Conservation (phyloP, 2,329 filamentous ascomycete genomes). For the Coleophoma cylindrospora region DNA sequence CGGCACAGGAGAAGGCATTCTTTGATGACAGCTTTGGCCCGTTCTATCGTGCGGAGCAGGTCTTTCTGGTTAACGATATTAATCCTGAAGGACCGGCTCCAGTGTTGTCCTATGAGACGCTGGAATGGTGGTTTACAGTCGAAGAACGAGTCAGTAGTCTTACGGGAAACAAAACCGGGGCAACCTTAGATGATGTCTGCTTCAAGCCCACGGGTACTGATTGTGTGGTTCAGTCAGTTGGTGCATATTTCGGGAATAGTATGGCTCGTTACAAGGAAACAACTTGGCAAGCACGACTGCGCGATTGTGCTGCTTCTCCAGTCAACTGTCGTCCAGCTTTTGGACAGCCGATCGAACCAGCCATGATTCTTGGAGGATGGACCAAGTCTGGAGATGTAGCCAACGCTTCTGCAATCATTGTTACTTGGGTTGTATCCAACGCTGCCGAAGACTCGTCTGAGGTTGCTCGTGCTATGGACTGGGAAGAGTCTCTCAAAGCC, state of each 20-base stretch:
- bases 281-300: constrained; percentile 68
- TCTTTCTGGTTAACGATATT: constrained; percentile 89
- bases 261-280: constrained; percentile 55
- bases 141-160: constrained; percentile 72
- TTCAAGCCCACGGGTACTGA: constrained; percentile 87
- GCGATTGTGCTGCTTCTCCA: constrained; percentile 71
- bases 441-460: constrained; percentile 67
- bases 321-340: constrained; percentile 85
- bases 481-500: constrained; percentile 74
- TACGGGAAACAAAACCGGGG: constrained; percentile 62
- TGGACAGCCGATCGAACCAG: constrained; percentile 79
- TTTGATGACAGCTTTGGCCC: constrained; percentile 93
- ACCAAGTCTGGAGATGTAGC: constrained; percentile 58
- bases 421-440: constrained; percentile 95
- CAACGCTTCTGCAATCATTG: constrained; percentile 74
- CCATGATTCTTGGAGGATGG: constrained; percentile 82
- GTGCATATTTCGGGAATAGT: constrained; percentile 76
- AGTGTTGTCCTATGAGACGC: constrained; percentile 81
- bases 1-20: constrained; percentile 88
- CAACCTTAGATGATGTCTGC: constrained; percentile 78
- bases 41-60: constrained; percentile 91
- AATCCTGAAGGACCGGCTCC: constrained; percentile 58
- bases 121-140: constrained; percentile 91
- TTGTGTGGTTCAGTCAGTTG: constrained; percentile 91
- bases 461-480: constrained; percentile 75